Conservation (phyloP, 805 yeast genomes). For the Candida pseudoglaebosa region DNA sequence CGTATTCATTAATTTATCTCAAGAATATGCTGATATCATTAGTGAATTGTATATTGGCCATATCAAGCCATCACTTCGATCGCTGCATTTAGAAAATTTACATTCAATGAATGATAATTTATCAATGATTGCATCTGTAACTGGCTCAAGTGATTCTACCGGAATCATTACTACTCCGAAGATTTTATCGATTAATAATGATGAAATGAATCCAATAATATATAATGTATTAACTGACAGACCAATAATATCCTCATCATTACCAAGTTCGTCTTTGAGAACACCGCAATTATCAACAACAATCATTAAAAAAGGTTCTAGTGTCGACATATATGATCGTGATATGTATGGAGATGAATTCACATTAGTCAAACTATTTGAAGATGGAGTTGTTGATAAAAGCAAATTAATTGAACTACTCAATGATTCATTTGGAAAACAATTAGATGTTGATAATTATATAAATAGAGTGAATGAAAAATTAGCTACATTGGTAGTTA, state of each 20-base stretch:
- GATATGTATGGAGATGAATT: conserved; percentile 19
- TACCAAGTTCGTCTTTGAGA: conserved; percentile 61
- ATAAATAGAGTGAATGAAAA: conserved; percentile 58
- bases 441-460: conserved; percentile 65
- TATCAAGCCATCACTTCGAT: conserved; percentile 40
- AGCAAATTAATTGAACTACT: conserved; percentile 56
- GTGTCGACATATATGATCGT: conserved; percentile 42
- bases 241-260: conserved; percentile 83
- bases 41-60: conserved; percentile 63
- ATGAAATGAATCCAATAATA: conserved; percentile 75
- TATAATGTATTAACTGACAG: conserved; percentile 90
- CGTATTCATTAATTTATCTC: conserved; percentile 78
- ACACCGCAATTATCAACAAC: conserved; percentile 70
- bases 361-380: conserved; percentile 38
- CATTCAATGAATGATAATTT: conserved; percentile 59
- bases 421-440: conserved; percentile 73
- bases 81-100: conserved; percentile 63
- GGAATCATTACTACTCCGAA: conserved; percentile 86
- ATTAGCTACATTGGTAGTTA: conserved; percentile 74
- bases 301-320: conserved; percentile 71
- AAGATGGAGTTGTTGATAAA: conserved; percentile 46
- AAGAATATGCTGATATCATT: conserved; percentile 66
- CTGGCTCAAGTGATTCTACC: conserved; percentile 46
- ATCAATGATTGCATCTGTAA: conserved; percentile 41
- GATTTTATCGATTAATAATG: conserved; percentile 55